phyloP scores from a whole-genome alignment of 805 yeast species.

The Cyberlindnera xishuangbannaensis region DNA sequence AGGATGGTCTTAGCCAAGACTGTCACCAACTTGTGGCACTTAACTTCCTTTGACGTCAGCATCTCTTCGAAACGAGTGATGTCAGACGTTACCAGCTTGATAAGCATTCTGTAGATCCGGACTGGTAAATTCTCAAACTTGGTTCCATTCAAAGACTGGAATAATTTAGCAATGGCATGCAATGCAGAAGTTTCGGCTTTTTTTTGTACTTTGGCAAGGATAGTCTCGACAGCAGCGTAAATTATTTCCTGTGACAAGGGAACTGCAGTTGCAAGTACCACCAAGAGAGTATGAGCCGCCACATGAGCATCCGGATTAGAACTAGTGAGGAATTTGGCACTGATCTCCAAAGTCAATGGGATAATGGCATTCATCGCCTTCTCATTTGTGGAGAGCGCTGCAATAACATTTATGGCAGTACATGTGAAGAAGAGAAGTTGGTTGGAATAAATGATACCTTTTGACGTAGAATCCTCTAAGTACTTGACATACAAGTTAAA shows the following conservation, averaged over 20 bases:
- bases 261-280: slow-evolving; percentile 70
- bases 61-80: slow-evolving; percentile 21
- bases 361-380: slow-evolving; percentile 42
- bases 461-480: slow-evolving; percentile 37
- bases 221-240: slow-evolving; percentile 56
- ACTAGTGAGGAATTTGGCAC: slow-evolving; percentile 49
- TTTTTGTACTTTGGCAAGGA: slow-evolving; percentile 40
- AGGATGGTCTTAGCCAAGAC: slow-evolving; percentile 38
- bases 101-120: slow-evolving; percentile 30
- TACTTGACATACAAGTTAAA: slow-evolving; percentile 60
- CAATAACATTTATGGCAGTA: slow-evolving; percentile 60
- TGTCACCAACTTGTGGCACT: slow-evolving; percentile 38
- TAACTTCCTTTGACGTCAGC: slow-evolving; percentile 23
- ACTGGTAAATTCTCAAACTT: slow-evolving; percentile 36
- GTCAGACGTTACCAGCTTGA: slow-evolving; percentile 25
- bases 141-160: slow-evolving; percentile 40
- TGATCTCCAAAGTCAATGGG: slow-evolving; percentile 52
- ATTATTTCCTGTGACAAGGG: slow-evolving; percentile 54
- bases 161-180: slow-evolving; percentile 40
- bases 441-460: slow-evolving; percentile 54
- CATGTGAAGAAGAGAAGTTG: slow-evolving; percentile 79
- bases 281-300: slow-evolving; percentile 76
- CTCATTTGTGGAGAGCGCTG: slow-evolving; percentile 40
- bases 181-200: slow-evolving; percentile 39
- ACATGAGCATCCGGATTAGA: slow-evolving; percentile 58